Evolutionary conservation across 1,284 basidiomycete genomes (phyloP), one percentile per base, ranked within the genome.

Genomic region (Crepidotus sp.): DNA sequence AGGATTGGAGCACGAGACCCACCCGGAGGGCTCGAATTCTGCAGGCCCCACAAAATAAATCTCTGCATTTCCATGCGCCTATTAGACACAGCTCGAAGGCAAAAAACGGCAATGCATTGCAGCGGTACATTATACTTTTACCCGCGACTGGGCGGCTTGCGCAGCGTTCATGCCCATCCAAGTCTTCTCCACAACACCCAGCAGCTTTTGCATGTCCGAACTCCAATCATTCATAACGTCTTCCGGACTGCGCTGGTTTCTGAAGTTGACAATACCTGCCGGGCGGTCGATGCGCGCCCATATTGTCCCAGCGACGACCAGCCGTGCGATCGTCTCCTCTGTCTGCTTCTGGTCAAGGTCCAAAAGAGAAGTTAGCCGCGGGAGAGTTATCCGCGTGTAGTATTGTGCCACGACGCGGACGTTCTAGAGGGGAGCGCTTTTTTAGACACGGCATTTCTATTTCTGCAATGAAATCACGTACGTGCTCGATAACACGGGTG

Each of bases 171-270:
- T 82, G 15, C 83, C 83, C 86, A 89, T 89, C 85, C 85, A 89
- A 6, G 84, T 83, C 71, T 89, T 89, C 65, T 89, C 86, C 4
- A 84, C 83, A 10, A 87, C 62, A 14, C 81, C 75, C 30, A 89
- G 67, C 58, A 99, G 68, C 64, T 87, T 92, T 59, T 86, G 83
- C 76, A 98, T 90, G 59, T 98, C 94, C 17, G 79, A 84, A 62
- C 87, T 93, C 96, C 96, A 99, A 49, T 85, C 85, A 59, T 98
- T 98, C 76, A 98, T 83, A 5, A 90, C 82, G 58, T 93, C 89
- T 60, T 95, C 92, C 2, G 86, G 77, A 50, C 74, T 83, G 59
- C 72, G 73, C 64, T 80, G 82, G 56, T 71, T 77, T 54, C 78
- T 78, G 71, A 98, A 98, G 57, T 74, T 84, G 46, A 98, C 80